Percentiles rank a stretch among this genome's conserved stretches.
Evolutionary conservation across 495 filamentous ascomycete species (phyloP).

Genomic region (Trichodelitschia bisporula): DNA sequence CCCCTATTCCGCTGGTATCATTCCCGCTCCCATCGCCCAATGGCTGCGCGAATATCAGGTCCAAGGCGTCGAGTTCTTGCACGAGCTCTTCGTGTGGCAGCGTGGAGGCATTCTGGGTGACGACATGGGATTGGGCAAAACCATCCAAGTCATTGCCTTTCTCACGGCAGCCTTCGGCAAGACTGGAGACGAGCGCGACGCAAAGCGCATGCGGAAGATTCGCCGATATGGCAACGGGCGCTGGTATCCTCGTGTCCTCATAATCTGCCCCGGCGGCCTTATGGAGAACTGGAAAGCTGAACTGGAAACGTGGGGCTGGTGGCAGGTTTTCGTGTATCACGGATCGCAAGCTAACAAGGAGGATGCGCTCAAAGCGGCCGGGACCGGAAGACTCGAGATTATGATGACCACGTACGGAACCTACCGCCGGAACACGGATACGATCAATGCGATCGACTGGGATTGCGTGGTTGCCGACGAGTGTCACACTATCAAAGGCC

Average conservation of each 20-base stretch:
- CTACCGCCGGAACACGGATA: constrained; percentile 48
- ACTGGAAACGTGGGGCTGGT: constrained; percentile 81
- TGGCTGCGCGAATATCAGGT: constrained; percentile 86
- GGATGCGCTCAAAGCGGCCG: constrained; percentile 45
- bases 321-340: constrained; percentile 68
- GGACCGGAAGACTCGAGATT: constrained; percentile 54
- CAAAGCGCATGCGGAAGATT: constrained; percentile 80
- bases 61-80: constrained; percentile 63
- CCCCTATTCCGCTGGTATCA: constrained; percentile 50
- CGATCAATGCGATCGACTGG: constrained; percentile 74
- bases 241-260: constrained; percentile 76
- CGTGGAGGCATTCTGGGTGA: constrained; percentile 79
- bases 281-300: constrained; percentile 84
- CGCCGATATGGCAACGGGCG: constrained; percentile 23
- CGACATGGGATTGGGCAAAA: constrained; percentile 96
- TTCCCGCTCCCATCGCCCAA: constrained; percentile 79
- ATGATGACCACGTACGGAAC: constrained; percentile 87
- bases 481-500: constrained; percentile 78
- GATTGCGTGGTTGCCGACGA: constrained; percentile 96
- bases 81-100: constrained; percentile 77
- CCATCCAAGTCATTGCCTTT: constrained; percentile 89
- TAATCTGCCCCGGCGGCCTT: constrained; percentile 71
- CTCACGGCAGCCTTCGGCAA: constrained; percentile 86
- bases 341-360: constrained; percentile 37
- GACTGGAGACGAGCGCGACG: constrained; percentile 72